Evolutionary conservation across 768 basidiomycete species (phyloP), one percentile per base, ranked within the genome.

Genomic region (Mycena floridula): DNA sequence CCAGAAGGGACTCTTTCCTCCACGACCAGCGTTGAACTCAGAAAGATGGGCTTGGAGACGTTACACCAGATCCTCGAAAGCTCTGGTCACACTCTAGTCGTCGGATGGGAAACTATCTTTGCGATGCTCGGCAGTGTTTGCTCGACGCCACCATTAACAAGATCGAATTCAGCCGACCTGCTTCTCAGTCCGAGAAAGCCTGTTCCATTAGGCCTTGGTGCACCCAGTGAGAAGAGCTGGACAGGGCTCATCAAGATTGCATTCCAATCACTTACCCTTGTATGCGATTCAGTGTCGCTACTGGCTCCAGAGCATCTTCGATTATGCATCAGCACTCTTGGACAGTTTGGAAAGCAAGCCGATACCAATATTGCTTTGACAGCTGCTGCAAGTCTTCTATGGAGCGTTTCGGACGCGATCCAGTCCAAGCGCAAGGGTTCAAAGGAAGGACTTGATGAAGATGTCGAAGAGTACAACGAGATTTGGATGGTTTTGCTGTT

Each of bases 301-400:
- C 76, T 98, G 15, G 84, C 87, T 0, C 76, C 83, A 0, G 78
- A 82, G 21, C 85, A 95, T 54, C 79, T 97, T 20, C 83, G 84
- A 7, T 71, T 89, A 7, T 97, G 93, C 54, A 95, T 98, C 63
- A 79, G 73, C 49, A 94, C 95, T 4, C 72, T 99, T 0, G 90
- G 90, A 5, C 83, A 86, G 44, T 99, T 95, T 62, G 93, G 94
- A 7, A 77, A 84, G 15, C 95, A 98, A 55, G 76, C 81, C 1
- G 96, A 98, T 51, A 94, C 95, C 28, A 99, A 99, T 54, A 95
- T 99, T 45, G 89, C 93, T 1, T 67, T 99, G 44, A 95, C 95
- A 1, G 90, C 91, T 0, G 91, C 94, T 0, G 91, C 91, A 46
- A 92, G 90, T 43, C 66, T 97, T 3, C 69, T 99, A 4, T 98